These are phyloP conservation scores for Kernera saxatilis DNA, from an alignment of 345 rosid species.

Conservation along the genomic window DNA sequence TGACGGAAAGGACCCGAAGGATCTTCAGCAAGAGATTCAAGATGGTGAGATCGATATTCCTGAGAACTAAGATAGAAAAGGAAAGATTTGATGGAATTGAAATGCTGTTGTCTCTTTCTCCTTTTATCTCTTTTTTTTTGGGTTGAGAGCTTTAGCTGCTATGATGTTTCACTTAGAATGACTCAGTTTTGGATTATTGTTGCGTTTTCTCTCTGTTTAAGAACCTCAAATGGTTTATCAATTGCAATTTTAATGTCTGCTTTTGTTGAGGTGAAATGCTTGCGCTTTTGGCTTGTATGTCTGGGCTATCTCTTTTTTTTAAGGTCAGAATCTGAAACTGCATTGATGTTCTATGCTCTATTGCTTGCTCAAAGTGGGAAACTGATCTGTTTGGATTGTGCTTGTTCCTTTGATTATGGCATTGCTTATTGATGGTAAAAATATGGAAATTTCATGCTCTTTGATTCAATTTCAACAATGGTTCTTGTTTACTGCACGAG, in stretches of 20 bases:
- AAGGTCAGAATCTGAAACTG: not conserved
- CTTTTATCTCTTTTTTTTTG: not conserved
- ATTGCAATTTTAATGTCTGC: not conserved
- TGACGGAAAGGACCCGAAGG: slow-evolving; percentile 58
- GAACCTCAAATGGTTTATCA: not conserved
- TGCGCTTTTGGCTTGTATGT: not conserved
- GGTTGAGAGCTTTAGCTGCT: slow-evolving; percentile 6
- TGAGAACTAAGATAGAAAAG: not conserved
- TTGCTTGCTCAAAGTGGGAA: not conserved
- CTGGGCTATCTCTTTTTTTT: not conserved
- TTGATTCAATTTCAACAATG: not conserved
- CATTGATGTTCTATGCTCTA: not conserved
- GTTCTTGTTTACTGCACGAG: not conserved
- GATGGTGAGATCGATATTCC: slow-evolving; percentile 43
- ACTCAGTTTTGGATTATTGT: slow-evolving; percentile 28
- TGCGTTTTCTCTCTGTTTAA: not conserved
- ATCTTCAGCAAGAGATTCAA: slow-evolving; percentile 37
- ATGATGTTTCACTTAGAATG: slow-evolving; percentile 18
- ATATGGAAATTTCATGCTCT: not conserved
- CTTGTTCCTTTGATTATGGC: not conserved
- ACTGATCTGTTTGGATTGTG: not conserved
- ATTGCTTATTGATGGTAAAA: not conserved
- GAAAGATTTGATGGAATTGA: not conserved
- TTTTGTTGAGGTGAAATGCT: not conserved
- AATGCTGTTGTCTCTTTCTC: not conserved